Base-by-base conservation (phyloP, 116 monocot genomes). In the Zostera marina region DNA sequence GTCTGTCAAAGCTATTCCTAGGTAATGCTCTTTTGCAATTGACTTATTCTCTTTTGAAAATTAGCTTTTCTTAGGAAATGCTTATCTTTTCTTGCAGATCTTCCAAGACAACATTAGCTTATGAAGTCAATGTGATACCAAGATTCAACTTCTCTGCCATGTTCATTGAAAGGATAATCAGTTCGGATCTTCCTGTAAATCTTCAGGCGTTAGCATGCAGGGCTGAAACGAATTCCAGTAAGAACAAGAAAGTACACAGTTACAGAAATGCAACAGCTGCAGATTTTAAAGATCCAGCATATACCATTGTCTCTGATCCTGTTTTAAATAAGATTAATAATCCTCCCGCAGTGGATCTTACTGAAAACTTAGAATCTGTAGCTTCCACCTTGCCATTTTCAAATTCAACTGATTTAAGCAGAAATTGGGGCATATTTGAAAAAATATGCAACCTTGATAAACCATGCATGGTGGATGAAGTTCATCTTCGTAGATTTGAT, bases 401-500 rank as follows among this genome's bases (percentile, higher is more conserved):
- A 60, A 47, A 76, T 17, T 59, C 72, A 11, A 68, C 63, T 20
- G 81, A 82, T 23, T 51, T 57, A 15, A 76, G 63, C 66, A 65
- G 71, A 43, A 89, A 80, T 45, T 89, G 85, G 85, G 85, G 89
- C 60, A 64, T 82, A 40, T 82, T 78, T 84, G 88, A 82, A 58
- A 85, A 89, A 61, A 53, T 71, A 13, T 96, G 96, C 74, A 85
- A 72, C 43, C 73, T 96, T 54, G 85, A 89, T 69, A 78, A 68
- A 61, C 82, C 78, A 45, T 80, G 89, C 58, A 73, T 89, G 73
- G 89, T 83, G 13, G 96, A 96, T 78, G 96, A 96, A 84, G 81
- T 96, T 42, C 89, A 96, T 85, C 79, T 96, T 62, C 85, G 96
- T 43, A 77, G 80, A 80, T 88, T 82, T 72, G 82, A 96, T 85